Conservation (phyloP, 495 filamentous ascomycete species). For the Articulospora tetracladia region DNA sequence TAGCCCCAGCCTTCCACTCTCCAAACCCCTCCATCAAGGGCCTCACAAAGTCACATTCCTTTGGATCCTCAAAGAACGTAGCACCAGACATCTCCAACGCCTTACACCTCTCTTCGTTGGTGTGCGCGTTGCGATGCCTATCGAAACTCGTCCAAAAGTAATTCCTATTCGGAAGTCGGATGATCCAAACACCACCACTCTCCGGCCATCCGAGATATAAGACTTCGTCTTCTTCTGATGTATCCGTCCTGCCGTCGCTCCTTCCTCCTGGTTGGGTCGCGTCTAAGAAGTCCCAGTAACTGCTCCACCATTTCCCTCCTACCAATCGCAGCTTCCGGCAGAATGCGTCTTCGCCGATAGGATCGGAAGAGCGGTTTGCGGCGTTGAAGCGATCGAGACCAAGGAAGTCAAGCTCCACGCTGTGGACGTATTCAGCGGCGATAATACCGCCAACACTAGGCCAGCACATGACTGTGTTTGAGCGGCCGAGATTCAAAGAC, state of each 20-base stretch:
- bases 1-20: no score
- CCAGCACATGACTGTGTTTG: conserved; percentile 7
- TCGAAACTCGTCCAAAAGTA: not conserved
- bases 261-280: not conserved
- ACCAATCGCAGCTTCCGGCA: conserved; percentile 13
- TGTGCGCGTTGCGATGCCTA: conserved; percentile 14
- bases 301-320: conserved; percentile 16
- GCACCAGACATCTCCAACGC: conserved; percentile 26
- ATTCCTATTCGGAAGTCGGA: not conserved
- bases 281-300: conserved; percentile 4
- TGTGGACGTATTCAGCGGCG: not conserved
- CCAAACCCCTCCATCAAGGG: conserved; percentile 8
- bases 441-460: conserved; percentile 19
- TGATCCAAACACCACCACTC: conserved; percentile 13
- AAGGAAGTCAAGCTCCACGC: conserved; percentile 15
- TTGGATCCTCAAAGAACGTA: conserved; percentile 24
- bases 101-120: conserved; percentile 29
- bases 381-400: not conserved
- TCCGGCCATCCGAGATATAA: conserved; percentile 14
- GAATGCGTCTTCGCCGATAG: conserved; percentile 15
- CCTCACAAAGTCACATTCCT: conserved; percentile 19
- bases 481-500: not conserved
- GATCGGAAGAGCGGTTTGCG: not conserved
- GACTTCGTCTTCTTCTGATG: conserved; percentile 8
- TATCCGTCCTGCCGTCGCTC: not conserved